These are phyloP conservation scores for Chalciporus pseudorubinellus DNA, from an alignment of 768 basidiomycete genomes.

Conservation along the genomic window DNA sequence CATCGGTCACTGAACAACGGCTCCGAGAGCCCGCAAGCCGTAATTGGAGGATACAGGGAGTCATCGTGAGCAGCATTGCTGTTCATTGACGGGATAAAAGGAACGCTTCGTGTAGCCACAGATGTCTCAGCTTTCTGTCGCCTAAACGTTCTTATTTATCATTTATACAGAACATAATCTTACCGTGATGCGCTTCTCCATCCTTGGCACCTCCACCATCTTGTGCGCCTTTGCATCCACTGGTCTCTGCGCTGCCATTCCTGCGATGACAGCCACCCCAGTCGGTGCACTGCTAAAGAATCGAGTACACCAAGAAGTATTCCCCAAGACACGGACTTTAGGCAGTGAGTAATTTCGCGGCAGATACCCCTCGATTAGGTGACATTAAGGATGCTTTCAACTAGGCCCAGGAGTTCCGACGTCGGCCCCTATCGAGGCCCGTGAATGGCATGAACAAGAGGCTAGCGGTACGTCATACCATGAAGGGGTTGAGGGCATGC, in stretches of 20 bases:
- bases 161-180: slow-evolving; percentile 1
- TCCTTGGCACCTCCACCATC: slow-evolving; percentile 3
- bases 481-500: too few species aligned
- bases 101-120: background rate
- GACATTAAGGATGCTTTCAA: background rate
- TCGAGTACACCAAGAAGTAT: slow-evolving; percentile 20
- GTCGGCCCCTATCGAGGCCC: background rate
- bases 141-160: too few species aligned
- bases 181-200: slow-evolving; percentile 17
- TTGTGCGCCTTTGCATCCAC: slow-evolving; percentile 15
- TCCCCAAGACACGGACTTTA: slow-evolving; percentile 5
- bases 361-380: background rate
- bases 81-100: slow-evolving; percentile 15
- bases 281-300: slow-evolving; percentile 18
- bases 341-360: slow-evolving; percentile 5
- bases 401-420: slow-evolving; percentile 1
- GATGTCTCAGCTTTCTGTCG: background rate
- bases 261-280: background rate
- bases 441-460: background rate
- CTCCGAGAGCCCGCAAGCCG: background rate
- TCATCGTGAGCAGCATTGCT: background rate
- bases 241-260: slow-evolving; percentile 14
- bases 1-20: background rate
- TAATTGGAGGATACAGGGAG: slow-evolving; percentile 3
- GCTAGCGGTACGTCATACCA: background rate